Evolutionary conservation across 306 rosid species (phyloP).

Genomic region (Cucurbita maxima): DNA sequence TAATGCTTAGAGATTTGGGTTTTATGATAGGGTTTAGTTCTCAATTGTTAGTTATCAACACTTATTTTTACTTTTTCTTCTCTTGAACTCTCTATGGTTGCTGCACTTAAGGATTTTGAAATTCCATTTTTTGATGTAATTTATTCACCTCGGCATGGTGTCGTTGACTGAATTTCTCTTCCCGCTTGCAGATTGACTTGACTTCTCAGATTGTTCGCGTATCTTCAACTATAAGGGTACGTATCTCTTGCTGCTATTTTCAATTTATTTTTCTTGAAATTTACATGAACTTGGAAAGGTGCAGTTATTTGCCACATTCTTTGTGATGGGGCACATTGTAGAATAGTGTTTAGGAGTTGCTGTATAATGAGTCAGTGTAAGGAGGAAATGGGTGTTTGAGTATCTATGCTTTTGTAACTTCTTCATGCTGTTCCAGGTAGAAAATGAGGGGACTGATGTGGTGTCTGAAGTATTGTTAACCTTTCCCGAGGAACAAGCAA

Average conservation of each 20-base stretch:
- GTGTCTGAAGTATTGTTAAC: slow-evolving; percentile 48
- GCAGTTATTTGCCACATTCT: background rate
- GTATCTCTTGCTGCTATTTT: background rate
- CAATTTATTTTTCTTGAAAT: background rate
- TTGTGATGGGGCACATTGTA: background rate
- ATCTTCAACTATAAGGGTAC: slow-evolving; percentile 69
- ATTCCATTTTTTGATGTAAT: background rate
- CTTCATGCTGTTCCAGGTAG: slow-evolving; percentile 35
- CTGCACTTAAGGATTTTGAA: background rate
- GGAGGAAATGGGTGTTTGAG: background rate
- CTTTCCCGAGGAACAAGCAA: slow-evolving; percentile 53
- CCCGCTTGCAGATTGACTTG: slow-evolving; percentile 63
- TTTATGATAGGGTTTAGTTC: background rate
- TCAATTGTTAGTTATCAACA: background rate
- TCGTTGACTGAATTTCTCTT: background rate
- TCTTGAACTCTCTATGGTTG: background rate
- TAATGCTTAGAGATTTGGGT: background rate
- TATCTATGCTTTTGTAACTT: background rate
- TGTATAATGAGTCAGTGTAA: background rate
- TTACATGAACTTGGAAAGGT: background rate
- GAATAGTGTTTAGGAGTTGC: background rate
- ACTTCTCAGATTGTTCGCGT: slow-evolving; percentile 75
- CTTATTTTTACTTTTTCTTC: background rate
- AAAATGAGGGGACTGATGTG: slow-evolving; percentile 50
- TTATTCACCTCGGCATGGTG: background rate